Evolutionary conservation across 2,329 filamentous ascomycete species (phyloP).

Genomic region (Fusarium drepaniforme): DNA sequence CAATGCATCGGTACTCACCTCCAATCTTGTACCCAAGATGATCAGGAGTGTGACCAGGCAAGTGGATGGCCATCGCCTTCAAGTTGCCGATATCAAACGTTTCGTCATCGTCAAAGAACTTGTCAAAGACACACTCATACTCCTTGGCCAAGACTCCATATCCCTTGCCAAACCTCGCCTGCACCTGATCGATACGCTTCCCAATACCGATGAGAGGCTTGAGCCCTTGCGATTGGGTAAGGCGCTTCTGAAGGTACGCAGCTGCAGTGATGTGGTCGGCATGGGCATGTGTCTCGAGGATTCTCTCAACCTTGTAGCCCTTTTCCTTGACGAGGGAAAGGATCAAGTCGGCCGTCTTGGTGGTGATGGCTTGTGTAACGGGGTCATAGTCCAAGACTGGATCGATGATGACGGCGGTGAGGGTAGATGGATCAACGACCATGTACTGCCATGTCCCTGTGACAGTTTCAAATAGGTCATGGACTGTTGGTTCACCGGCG

Average conservation of each 20-base stretch:
- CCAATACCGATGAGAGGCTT: constrained; percentile 66
- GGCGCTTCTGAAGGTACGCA: constrained; percentile 64
- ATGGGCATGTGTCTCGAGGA: constrained; percentile 74
- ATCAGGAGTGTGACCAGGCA: constrained; percentile 72
- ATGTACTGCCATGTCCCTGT: constrained; percentile 72
- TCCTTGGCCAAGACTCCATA: constrained; percentile 62
- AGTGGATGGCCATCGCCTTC: constrained; percentile 60
- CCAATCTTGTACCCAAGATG: constrained; percentile 70
- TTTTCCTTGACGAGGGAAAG: constrained; percentile 57
- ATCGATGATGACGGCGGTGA: constrained; percentile 69
- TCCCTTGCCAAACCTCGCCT: constrained; percentile 60
- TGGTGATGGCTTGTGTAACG: constrained; percentile 56
- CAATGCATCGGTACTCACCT: constrained; percentile 37
- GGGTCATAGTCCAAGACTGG: constrained; percentile 70
- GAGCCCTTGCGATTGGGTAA: constrained; percentile 50
- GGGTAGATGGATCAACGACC: constrained; percentile 64
- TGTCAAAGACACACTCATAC: constrained; percentile 62
- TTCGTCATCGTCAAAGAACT: constrained; percentile 66
- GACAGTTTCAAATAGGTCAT: constrained; percentile 33
- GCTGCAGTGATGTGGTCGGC: constrained; percentile 72
- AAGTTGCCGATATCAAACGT: constrained; percentile 63
- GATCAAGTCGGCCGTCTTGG: constrained; percentile 64
- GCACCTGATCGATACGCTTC: constrained; percentile 63
- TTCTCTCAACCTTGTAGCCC: constrained; percentile 61
- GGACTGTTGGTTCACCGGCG: constrained; percentile 19